Percentiles rank a stretch among this genome's conserved stretches.
Conservation (phyloP, 192 early-diverging fungal species). For the Funneliformis geosporum region DNA sequence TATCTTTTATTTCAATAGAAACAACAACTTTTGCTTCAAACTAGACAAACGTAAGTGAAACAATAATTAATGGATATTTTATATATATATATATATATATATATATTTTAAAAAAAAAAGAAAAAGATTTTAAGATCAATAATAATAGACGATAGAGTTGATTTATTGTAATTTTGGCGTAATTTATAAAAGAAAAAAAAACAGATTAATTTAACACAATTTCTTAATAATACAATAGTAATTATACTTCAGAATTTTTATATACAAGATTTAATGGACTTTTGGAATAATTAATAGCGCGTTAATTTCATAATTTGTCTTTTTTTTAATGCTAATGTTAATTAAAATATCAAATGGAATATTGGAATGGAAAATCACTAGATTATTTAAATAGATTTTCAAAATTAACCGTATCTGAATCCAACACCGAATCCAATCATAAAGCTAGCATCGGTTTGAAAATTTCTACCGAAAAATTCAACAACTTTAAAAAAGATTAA, state of each 20-base stretch:
- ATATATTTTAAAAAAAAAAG: too few species aligned
- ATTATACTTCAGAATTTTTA: neutral
- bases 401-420: neutral
- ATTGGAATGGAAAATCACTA: too few species aligned
- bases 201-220: neutral
- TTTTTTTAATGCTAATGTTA: neutral
- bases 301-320: neutral
- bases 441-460: conserved; percentile 2
- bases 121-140: neutral
- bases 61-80: neutral
- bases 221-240: neutral
- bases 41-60: conserved; percentile 13
- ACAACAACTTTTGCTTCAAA: conserved; percentile 12
- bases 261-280: neutral
- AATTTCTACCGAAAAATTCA: neutral
- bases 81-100: too few species aligned
- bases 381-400: too few species aligned
- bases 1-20: neutral
- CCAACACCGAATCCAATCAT: conserved; percentile 8
- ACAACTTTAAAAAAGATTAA: neutral
- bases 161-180: neutral
- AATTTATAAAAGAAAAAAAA: neutral
- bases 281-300: neutral
- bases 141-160: neutral
- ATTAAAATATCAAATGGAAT: neutral